Percentiles rank a stretch among this genome's conserved stretches.
These are phyloP conservation scores for Epichloe sibirici DNA, from an alignment of 2,329 filamentous ascomycete genomes.

Conservation along the genomic window DNA sequence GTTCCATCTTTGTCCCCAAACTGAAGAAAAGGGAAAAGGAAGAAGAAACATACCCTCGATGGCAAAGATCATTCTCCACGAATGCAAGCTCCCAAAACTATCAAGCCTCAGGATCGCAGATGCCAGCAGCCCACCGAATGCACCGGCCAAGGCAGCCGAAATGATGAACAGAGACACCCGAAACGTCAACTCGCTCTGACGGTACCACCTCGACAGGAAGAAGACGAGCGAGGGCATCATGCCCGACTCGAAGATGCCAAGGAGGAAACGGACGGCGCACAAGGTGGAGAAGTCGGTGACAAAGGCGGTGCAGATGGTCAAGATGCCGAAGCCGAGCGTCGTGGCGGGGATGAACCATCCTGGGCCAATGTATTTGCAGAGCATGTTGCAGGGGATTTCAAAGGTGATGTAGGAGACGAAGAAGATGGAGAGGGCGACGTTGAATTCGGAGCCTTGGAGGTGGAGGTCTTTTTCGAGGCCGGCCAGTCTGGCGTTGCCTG, in stretches of 20 bases:
- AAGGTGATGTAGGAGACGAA: slow-evolving; percentile 55
- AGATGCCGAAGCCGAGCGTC: slow-evolving; percentile 45
- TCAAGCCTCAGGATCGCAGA: slow-evolving; percentile 49
- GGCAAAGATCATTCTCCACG: slow-evolving; percentile 60
- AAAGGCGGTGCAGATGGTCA: slow-evolving; percentile 49
- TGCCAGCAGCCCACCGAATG: slow-evolving; percentile 53
- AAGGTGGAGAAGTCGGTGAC: slow-evolving; percentile 34
- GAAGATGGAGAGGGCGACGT: slow-evolving; percentile 46
- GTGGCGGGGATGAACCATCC: slow-evolving; percentile 51
- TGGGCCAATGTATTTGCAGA: slow-evolving; percentile 52
- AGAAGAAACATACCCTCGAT: slow-evolving; percentile 34
- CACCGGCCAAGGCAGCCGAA: slow-evolving; percentile 52
- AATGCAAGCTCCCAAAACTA: slow-evolving; percentile 39
- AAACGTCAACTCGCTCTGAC: slow-evolving; percentile 49
- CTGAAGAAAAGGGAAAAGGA: neutral
- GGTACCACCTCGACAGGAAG: slow-evolving; percentile 52
- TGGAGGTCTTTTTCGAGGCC: slow-evolving; percentile 42
- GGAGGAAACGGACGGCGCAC: slow-evolving; percentile 45
- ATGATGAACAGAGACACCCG: slow-evolving; percentile 52
- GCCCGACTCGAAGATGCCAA: slow-evolving; percentile 51
- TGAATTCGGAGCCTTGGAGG: slow-evolving; percentile 47
- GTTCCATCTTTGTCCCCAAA: neutral
- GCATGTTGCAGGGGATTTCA: slow-evolving; percentile 49
- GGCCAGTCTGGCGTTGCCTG: slow-evolving; percentile 46
- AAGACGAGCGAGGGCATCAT: slow-evolving; percentile 56